A percentile compares a stretch with the other conserved stretches of the same genome.
phyloP scores from a whole-genome alignment of 768 basidiomycete genomes.

The Butyriboletus loyo region DNA sequence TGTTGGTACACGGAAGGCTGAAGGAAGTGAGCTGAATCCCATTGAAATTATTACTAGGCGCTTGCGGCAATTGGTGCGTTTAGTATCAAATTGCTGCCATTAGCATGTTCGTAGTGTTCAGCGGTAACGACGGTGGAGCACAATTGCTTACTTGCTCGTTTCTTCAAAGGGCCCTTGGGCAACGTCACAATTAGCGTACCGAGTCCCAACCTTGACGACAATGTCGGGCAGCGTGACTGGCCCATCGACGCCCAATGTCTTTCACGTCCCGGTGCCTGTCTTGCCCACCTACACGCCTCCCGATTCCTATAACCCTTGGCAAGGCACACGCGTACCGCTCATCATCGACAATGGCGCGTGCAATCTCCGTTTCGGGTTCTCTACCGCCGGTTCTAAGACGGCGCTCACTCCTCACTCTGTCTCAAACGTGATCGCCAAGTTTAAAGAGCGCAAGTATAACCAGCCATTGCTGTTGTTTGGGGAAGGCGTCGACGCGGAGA shows the following conservation, averaged over 20 bases:
- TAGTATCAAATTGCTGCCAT: too few relatives aligned
- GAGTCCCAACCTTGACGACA: neutral
- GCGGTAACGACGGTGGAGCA: neutral
- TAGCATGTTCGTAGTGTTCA: too few relatives aligned
- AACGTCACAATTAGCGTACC: neutral
- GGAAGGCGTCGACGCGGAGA: constrained; percentile 82
- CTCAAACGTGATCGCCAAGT: constrained; percentile 77
- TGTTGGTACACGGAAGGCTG: neutral
- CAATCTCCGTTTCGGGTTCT: constrained; percentile 80
- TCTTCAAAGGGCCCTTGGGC: neutral
- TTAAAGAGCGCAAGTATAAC: constrained; percentile 85
- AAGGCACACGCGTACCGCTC: constrained; percentile 56
- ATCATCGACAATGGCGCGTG: constrained; percentile 91
- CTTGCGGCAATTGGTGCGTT: neutral
- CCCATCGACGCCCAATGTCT: constrained; percentile 12
- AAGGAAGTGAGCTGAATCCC: neutral
- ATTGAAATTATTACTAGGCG: neutral
- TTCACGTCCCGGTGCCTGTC: constrained; percentile 20
- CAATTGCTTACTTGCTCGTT: neutral
- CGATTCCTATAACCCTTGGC: constrained; percentile 51
- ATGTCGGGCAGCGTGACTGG: constrained; percentile 15
- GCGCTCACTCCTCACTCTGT: constrained; percentile 48
- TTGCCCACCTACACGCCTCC: constrained; percentile 36
- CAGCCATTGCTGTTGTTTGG: constrained; percentile 86
- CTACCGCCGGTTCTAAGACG: constrained; percentile 39